Base-by-base conservation (phyloP, 73 alveolate species). In the Paramecium sexaurelia region DNA sequence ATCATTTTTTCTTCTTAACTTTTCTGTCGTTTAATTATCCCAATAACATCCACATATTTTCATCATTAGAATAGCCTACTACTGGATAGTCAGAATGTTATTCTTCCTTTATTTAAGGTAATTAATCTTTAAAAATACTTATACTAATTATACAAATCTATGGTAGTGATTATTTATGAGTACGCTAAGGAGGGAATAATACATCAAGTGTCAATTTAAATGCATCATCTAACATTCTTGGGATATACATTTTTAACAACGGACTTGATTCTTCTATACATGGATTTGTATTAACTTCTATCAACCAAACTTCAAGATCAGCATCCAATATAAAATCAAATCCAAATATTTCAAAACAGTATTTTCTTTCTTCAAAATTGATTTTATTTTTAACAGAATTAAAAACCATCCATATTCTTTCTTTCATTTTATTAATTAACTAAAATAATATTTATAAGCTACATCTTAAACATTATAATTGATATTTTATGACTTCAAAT, bases 241-340 rank as follows among this genome's bases (percentile, higher is more conserved):
- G 96, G 4, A 95, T 85, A 27, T 91, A 39, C 66, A 69, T 40
- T 41, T 85, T 57, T 20, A 95, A 83, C 10, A 92, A 89, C 40
- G 95, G 93, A 22, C 95, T 91, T 10, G 95, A 87, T 55, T 85
- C 94, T 39, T 95, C 98, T 22, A 95, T 73, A 55, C 96, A 94
- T 1, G 98, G 98, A 73, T 95, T 95, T 0, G 98, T 96, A 92
- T 96, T 96, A 68, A 95, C 95, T 85, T 96, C 99, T 40, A 96
- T 69, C 41, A 96, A 92, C 95, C 95, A 96, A 4, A 94, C 94
- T 13, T 95, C 94, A 36, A 91, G 82, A 10, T 95, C 94, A 5
- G 57, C 94, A 75, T 96, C 99, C 2, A 96, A 84, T 8, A 96
- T 92, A 55, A 85, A 96, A 69, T 96, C 99, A 85, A 84, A 95